These are phyloP conservation scores for Mimosa bimucronata DNA, from an alignment of 306 rosid genomes.

Conservation along the genomic window DNA sequence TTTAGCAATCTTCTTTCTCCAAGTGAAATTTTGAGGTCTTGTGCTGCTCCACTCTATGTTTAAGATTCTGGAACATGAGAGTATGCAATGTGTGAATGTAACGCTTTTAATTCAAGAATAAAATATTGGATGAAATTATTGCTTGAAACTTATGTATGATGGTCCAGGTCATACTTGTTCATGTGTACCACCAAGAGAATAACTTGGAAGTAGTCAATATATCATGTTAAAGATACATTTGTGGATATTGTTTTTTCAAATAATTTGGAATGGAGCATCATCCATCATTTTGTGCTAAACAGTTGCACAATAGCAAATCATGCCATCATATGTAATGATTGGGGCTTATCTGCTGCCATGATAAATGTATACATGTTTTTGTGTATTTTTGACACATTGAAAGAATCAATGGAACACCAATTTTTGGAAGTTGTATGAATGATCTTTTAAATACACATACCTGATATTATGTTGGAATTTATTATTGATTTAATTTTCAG, in stretches of 20 bases:
- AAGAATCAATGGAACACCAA: not conserved
- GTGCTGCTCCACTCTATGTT: constrained; percentile 1
- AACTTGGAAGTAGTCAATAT: constrained; percentile 8
- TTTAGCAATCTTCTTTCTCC: not conserved
- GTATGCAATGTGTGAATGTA: not conserved
- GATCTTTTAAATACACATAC: not conserved
- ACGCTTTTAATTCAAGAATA: not conserved
- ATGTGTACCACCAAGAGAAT: constrained; percentile 5
- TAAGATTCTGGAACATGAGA: constrained; percentile 9
- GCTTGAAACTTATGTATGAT: not conserved
- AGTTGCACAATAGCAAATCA: not conserved
- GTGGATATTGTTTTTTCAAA: not conserved
- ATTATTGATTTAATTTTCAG: not conserved
- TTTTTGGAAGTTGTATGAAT: not conserved
- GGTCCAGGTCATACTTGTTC: not conserved
- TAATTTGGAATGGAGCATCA: not conserved
- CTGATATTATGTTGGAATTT: constrained; percentile 1
- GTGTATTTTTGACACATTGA: not conserved
- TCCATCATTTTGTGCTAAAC: not conserved
- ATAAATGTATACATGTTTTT: not conserved
- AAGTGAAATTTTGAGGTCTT: constrained; percentile 16
- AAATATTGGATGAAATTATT: not conserved
- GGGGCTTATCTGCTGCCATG: not conserved
- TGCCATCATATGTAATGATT: not conserved
- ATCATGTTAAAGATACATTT: not conserved